Evolutionary conservation across 305 asterid species (phyloP).

Genomic region (Fraxinus albicans): DNA sequence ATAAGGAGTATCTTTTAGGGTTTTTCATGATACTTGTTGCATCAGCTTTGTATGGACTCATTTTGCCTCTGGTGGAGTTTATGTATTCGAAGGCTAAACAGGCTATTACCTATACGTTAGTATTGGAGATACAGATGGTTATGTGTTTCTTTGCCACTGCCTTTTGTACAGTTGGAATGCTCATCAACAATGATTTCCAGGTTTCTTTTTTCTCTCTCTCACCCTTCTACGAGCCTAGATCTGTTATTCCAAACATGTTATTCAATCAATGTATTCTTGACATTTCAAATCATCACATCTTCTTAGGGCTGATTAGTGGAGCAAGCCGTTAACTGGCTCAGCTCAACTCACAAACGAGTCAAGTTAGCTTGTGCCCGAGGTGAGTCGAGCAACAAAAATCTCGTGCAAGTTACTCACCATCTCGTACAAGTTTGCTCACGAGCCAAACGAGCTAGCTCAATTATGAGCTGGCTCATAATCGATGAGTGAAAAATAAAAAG

Average conservation of each 20-base stretch:
- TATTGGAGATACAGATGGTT: constrained; percentile 19
- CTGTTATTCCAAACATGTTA: background rate
- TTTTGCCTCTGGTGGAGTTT: constrained; percentile 18
- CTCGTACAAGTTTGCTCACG: no score
- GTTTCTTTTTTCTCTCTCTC: background rate
- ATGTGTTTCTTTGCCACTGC: background rate
- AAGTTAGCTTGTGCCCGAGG: no score
- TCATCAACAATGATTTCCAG: constrained; percentile 24
- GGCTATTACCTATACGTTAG: constrained; percentile 14
- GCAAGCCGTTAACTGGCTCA: no score
- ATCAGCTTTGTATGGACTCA: constrained; percentile 22
- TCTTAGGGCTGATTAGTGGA: no score
- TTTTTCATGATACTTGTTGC: constrained; percentile 6
- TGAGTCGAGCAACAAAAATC: no score
- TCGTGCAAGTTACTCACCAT: no score
- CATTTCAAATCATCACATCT: background rate
- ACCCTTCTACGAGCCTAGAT: background rate
- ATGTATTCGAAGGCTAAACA: constrained; percentile 21
- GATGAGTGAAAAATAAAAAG: no score
- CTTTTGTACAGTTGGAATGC: constrained; percentile 23
- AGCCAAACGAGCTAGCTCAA: no score
- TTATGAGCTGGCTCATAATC: no score
- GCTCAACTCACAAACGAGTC: no score
- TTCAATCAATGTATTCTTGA: background rate
- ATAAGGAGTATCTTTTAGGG: background rate